Evolutionary conservation across 164 flowering plant species (phyloP).

Genomic region (Piper longum): DNA sequence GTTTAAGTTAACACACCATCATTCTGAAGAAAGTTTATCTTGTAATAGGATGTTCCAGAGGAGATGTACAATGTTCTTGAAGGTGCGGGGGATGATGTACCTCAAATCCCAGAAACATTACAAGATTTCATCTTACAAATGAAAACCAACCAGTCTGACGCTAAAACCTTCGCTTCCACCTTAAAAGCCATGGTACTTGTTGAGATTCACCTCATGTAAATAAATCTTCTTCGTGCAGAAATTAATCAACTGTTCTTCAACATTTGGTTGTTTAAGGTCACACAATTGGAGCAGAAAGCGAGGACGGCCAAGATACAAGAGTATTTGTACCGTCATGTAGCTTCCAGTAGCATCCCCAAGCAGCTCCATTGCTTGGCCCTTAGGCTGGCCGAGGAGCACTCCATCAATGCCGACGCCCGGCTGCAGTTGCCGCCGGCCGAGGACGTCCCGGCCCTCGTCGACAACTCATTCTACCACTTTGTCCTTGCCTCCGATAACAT

Average conservation of each 20-base stretch:
- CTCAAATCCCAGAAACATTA: constrained; percentile 60
- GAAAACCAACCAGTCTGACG: constrained; percentile 40
- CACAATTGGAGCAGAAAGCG: constrained; percentile 62
- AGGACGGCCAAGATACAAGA: constrained; percentile 84
- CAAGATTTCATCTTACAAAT: constrained; percentile 66
- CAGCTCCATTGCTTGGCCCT: constrained; percentile 85
- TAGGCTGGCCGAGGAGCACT: constrained; percentile 70
- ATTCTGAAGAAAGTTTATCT: background rate
- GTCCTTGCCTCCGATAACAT: constrained; percentile 91
- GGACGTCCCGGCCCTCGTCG: constrained; percentile 65
- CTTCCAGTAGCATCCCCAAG: constrained; percentile 96
- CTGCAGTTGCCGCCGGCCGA: constrained; percentile 82
- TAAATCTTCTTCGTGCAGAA: background rate
- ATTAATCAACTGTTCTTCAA: background rate
- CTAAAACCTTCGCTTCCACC: constrained; percentile 52
- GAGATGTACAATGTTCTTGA: constrained; percentile 62
- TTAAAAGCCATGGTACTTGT: constrained; percentile 69
- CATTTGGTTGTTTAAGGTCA: constrained; percentile 32
- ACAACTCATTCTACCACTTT: constrained; percentile 77
- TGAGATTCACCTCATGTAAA: background rate
- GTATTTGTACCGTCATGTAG: constrained; percentile 84
- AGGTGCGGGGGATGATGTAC: constrained; percentile 20
- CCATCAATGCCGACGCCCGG: constrained; percentile 76
- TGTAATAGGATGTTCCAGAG: constrained; percentile 57
- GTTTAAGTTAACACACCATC: background rate